Percentiles rank a stretch among this genome's conserved stretches.
phyloP scores from a whole-genome alignment of 345 rosid species.

The Populus nigra region DNA sequence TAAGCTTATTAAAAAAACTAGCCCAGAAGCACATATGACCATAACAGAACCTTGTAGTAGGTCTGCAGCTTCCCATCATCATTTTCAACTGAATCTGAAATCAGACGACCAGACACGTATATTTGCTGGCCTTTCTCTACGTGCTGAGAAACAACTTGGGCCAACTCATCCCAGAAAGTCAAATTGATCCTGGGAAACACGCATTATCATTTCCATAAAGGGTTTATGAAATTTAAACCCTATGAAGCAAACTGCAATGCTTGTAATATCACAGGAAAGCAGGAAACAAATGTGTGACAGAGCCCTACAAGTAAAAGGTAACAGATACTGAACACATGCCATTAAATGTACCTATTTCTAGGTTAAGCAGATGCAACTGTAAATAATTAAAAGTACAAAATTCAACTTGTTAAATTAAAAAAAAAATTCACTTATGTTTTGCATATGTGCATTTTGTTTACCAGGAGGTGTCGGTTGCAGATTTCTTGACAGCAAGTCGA shows the following conservation, averaged over 20 bases:
- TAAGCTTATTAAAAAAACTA: background rate
- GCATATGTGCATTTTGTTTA: slow-evolving; percentile 5
- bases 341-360: background rate
- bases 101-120: slow-evolving; percentile 56
- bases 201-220: slow-evolving; percentile 3
- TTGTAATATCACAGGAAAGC: background rate
- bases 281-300: background rate
- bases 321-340: too few species aligned
- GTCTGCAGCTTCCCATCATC: slow-evolving; percentile 56
- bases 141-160: slow-evolving; percentile 49
- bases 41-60: slow-evolving; percentile 47
- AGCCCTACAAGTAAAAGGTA: background rate
- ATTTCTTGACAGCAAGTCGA: slow-evolving; percentile 48
- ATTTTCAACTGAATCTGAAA: slow-evolving; percentile 48
- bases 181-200: slow-evolving; percentile 45
- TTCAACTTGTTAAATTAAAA: background rate
- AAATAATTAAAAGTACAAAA: background rate
- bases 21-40: background rate
- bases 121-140: slow-evolving; percentile 60
- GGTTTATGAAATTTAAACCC: background rate
- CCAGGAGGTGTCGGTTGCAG: slow-evolving; percentile 53
- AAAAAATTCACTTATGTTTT: background rate
- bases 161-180: slow-evolving; percentile 68
- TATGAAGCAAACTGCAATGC: background rate
- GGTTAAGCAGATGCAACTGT: background rate